Evolutionary conservation across 106 monocot species (phyloP).

Genomic region (Dendrobium officinale): DNA sequence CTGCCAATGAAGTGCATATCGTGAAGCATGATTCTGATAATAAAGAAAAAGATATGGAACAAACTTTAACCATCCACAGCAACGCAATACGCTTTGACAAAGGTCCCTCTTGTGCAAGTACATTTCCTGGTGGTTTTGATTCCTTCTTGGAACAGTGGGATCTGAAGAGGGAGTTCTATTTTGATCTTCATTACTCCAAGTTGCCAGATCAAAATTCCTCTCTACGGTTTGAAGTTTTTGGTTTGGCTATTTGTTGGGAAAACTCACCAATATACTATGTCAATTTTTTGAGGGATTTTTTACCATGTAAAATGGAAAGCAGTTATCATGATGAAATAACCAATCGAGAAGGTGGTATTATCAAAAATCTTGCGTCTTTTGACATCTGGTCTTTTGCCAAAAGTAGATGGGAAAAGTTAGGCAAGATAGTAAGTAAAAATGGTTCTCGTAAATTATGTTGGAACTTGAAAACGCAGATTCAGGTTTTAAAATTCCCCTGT

Average conservation of each 20-base stretch:
- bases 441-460: constrained; percentile 69
- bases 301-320: constrained; percentile 16
- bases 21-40: constrained; percentile 8
- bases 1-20: background rate
- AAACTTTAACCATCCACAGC: background rate
- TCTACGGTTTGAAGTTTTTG: constrained; percentile 69
- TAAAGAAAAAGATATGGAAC: background rate
- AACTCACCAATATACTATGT: constrained; percentile 82
- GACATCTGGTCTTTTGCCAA: constrained; percentile 32
- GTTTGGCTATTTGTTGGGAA: constrained; percentile 91
- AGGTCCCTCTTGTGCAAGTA: constrained; percentile 65
- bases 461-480: constrained; percentile 90
- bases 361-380: constrained; percentile 10
- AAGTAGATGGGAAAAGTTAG: constrained; percentile 69
- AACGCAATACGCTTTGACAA: constrained; percentile 16
- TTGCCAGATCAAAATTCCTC: constrained; percentile 19
- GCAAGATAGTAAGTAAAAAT: constrained; percentile 49
- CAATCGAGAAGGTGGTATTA: constrained; percentile 11
- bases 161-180: constrained; percentile 59
- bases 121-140: constrained; percentile 78
- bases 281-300: constrained; percentile 66
- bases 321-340: constrained; percentile 1
- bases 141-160: constrained; percentile 74
- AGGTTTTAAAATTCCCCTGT: constrained; percentile 56
- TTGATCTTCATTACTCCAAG: constrained; percentile 79